Base-by-base conservation (phyloP, 495 filamentous ascomycete species). In the Lasiosphaeriaceae sp. region DNA sequence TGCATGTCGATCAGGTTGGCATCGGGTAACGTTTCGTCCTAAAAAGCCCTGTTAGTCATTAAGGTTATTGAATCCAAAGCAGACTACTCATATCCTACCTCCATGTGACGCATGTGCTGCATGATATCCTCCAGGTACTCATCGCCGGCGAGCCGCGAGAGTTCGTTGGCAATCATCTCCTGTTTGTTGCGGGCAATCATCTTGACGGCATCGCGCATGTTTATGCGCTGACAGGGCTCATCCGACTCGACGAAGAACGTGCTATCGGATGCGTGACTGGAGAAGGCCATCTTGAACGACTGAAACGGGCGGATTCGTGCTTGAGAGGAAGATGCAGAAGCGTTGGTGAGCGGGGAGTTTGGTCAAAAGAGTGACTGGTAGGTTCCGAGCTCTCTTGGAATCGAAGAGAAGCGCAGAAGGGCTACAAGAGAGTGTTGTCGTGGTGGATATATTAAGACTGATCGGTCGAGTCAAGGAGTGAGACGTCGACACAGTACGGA, bases 1-100 rank as follows among this genome's bases (percentile, higher is more conserved):
- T 99, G 94, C 70, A 97, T 96, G 63, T 99, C 94, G 71, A 99
- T 99, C 17, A 93, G 90, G 63, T 92, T 92, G 66, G 96, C 90
- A 69, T 99, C 95, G 29, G 94, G 91, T 61, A 97, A 77, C 34
- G 95, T 97, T 71, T 92, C 86, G 62, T 83, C 77, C 94, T 97
- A 60, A 0, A 12, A 50, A 31, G 7, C 2, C n/a, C n/a, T 21
- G 58, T 64, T 49, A 66, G 50, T 52, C 19, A 47, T 47, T 12
- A 43, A 29, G 11, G n/a, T n/a, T n/a, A n/a, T 21, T 16, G 24
- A 12, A 43, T 20, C 11, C 24, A 51, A 60, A 47, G 31, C 56
- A 44, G 1, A 41, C 20, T 23, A 31, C 37, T 2, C 14, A 46
- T 21, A 47, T 72, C 83, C 70, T 62, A 95, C 92, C 87, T 98